phyloP scores from a whole-genome alignment of 768 basidiomycete species.

The Rhodotorula taiwanensis region DNA sequence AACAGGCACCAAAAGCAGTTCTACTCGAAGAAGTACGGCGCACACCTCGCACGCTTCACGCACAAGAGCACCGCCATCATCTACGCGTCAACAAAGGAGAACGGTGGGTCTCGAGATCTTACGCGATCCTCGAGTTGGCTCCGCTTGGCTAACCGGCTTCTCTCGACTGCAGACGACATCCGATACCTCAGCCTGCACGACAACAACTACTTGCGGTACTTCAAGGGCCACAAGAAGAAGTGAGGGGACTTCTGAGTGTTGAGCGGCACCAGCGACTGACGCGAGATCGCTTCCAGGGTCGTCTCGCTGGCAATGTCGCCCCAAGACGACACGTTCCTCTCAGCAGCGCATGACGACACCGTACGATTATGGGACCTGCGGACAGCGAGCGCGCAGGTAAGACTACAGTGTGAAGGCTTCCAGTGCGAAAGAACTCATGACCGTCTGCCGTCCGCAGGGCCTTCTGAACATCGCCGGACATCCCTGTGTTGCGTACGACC shows the following conservation, averaged over 20 bases:
- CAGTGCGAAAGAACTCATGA: too few relatives aligned
- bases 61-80: slow-evolving; percentile 79
- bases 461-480: slow-evolving; percentile 60
- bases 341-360: slow-evolving; percentile 85
- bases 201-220: slow-evolving; percentile 93
- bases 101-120: slow-evolving; percentile 54
- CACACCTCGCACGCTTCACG: slow-evolving; percentile 88
- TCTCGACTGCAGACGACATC: slow-evolving; percentile 55
- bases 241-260: slow-evolving; percentile 33
- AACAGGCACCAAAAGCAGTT: slow-evolving; percentile 62
- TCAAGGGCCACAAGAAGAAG: slow-evolving; percentile 81
- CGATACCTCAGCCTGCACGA: slow-evolving; percentile 92
- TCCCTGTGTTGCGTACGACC: slow-evolving; percentile 77
- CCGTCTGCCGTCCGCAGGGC: slow-evolving; percentile 50
- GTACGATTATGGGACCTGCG: slow-evolving; percentile 95
- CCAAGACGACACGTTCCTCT: slow-evolving; percentile 90
- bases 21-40: slow-evolving; percentile 93
- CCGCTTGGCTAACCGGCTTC: background rate
- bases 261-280: background rate
- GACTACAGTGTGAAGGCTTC: slow-evolving; percentile 12
- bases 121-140: too few relatives aligned
- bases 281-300: slow-evolving; percentile 49
- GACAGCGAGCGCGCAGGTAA: slow-evolving; percentile 59
- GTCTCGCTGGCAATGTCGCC: slow-evolving; percentile 87
- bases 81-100: slow-evolving; percentile 88